Conservation (phyloP, 257 asterid genomes). For the Datura wrightii region DNA sequence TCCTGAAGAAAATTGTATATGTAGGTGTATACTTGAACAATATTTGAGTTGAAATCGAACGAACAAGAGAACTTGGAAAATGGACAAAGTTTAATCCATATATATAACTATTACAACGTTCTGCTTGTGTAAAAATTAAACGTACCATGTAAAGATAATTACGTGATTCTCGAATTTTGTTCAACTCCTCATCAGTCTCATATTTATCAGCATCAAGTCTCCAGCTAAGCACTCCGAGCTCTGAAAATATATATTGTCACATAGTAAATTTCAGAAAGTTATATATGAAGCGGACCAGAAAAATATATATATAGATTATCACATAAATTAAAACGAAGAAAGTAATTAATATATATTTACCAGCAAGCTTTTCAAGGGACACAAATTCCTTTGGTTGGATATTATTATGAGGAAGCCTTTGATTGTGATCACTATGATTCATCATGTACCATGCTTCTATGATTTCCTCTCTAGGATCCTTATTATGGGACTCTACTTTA, state of each 20-base stretch:
- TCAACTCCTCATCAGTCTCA: slow-evolving; percentile 85
- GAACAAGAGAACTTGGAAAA: neutral
- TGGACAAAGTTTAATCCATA: neutral
- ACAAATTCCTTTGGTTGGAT: slow-evolving; percentile 67
- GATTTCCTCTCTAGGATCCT: slow-evolving; percentile 73
- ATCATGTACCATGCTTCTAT: slow-evolving; percentile 99
- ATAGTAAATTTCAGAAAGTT: neutral
- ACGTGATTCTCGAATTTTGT: slow-evolving; percentile 80
- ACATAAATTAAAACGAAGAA: neutral
- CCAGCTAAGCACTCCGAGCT: slow-evolving; percentile 96
- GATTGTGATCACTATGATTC: slow-evolving; percentile 81
- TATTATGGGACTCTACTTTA: neutral
- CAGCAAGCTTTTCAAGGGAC: slow-evolving; percentile 78
- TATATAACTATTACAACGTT: neutral
- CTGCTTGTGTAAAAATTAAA: neutral
- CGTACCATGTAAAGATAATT: slow-evolving; percentile 83
- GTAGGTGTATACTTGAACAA: neutral
- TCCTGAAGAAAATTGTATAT: slow-evolving; percentile 50
- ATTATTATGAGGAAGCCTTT: slow-evolving; percentile 85
- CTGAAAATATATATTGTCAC: slow-evolving; percentile 36
- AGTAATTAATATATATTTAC: slow-evolving; percentile 35
- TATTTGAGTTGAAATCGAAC: neutral
- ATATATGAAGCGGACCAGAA: too few relatives aligned
- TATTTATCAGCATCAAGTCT: slow-evolving; percentile 80
- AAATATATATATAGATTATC: neutral